These are phyloP conservation scores for Lizonia empirigonia DNA, from an alignment of 2,329 filamentous ascomycete genomes.

Conservation along the genomic window DNA sequence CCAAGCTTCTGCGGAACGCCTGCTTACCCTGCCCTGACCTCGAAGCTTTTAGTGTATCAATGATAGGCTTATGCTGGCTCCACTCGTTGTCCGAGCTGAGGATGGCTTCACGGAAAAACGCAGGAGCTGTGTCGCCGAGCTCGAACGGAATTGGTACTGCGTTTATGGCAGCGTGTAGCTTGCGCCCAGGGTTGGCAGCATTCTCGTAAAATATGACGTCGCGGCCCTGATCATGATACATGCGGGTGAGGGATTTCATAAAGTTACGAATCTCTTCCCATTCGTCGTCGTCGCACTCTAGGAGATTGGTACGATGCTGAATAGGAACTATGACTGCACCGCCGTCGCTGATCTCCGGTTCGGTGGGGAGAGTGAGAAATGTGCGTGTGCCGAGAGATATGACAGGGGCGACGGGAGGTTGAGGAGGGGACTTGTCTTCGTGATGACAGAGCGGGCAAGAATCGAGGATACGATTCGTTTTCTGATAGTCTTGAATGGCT, in stretches of 20 bases:
- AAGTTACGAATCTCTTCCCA: slow-evolving; percentile 99
- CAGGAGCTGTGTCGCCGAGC: slow-evolving; percentile 87
- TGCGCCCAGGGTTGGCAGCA: slow-evolving; percentile 78
- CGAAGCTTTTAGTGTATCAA: slow-evolving; percentile 76
- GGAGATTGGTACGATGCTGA: slow-evolving; percentile 82
- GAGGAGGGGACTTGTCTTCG: slow-evolving; percentile 73
- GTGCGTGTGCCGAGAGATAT: slow-evolving; percentile 84
- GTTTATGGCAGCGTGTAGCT: slow-evolving; percentile 82
- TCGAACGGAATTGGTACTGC: slow-evolving; percentile 88
- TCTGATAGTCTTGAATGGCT: slow-evolving; percentile 87
- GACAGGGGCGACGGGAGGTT: slow-evolving; percentile 77
- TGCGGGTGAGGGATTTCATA: slow-evolving; percentile 92
- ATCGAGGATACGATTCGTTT: slow-evolving; percentile 84
- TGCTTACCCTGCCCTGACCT: slow-evolving; percentile 73
- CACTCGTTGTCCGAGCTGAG: slow-evolving; percentile 88
- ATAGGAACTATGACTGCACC: slow-evolving; percentile 89
- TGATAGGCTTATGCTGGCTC: slow-evolving; percentile 93
- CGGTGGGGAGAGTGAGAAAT: slow-evolving; percentile 85
- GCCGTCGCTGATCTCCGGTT: slow-evolving; percentile 83
- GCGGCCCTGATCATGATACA: slow-evolving; percentile 92
- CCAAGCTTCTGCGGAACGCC: slow-evolving; percentile 81
- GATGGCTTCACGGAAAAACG: slow-evolving; percentile 95
- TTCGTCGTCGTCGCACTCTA: slow-evolving; percentile 99
- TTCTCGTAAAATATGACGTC: slow-evolving; percentile 99
- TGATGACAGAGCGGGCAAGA: slow-evolving; percentile 90